phyloP scores from a whole-genome alignment of 2,329 filamentous ascomycete genomes.

The Cladosporium sp. region DNA sequence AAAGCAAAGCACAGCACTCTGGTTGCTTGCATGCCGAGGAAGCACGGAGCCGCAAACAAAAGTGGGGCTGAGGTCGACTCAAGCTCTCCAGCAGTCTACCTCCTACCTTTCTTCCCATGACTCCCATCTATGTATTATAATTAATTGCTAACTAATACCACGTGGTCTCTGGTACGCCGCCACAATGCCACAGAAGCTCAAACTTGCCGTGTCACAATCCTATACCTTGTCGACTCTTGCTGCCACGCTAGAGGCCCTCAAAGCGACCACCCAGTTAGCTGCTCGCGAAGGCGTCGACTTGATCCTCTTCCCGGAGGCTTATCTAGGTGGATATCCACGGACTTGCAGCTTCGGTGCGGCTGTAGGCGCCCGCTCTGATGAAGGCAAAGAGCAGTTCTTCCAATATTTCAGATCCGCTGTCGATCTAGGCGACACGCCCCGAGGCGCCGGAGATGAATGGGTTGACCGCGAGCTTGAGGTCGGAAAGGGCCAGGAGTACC shows the following conservation, averaged over 20 bases:
- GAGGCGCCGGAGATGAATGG: conserved; percentile 70
- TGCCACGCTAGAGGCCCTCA: conserved; percentile 63
- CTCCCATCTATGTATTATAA: background rate
- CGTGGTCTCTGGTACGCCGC: background rate
- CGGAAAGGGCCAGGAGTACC: conserved; percentile 42
- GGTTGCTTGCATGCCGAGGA: background rate
- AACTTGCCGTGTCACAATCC: conserved; percentile 47
- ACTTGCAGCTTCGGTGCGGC: conserved; percentile 71
- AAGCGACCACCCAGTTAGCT: conserved; percentile 60
- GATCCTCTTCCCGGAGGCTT: conserved; percentile 87
- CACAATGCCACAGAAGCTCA: conserved; percentile 34
- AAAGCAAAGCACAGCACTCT: too few species aligned
- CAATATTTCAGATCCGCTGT: conserved; percentile 74
- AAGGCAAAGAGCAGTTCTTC: conserved; percentile 77
- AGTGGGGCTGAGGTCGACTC: background rate
- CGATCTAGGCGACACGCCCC: conserved; percentile 75
- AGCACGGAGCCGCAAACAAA: too few species aligned
- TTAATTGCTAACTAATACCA: background rate
- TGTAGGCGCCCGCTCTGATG: conserved; percentile 63
- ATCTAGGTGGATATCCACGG: conserved; percentile 85
- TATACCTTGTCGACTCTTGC: conserved; percentile 44
- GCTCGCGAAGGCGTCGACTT: conserved; percentile 59
- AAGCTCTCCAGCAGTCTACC: too few species aligned
- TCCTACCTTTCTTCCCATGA: background rate
- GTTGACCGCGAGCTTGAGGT: conserved; percentile 56